phyloP scores from a whole-genome alignment of 106 monocot species.

The Amphibolis antarctica region DNA sequence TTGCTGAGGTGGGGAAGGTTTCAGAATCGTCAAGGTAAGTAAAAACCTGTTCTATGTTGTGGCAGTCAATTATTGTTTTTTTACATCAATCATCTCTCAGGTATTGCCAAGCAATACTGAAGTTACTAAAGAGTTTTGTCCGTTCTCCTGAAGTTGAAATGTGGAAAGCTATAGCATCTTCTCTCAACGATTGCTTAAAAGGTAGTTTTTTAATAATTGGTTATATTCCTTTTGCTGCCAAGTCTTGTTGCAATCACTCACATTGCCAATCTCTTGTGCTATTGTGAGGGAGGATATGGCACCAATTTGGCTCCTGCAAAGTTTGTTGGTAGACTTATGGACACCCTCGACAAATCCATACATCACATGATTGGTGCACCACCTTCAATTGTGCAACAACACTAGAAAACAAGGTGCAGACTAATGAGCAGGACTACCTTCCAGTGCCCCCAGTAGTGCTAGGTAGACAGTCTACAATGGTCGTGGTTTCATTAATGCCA shows the following conservation, averaged over 20 bases:
- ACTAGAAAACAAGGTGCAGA: slow-evolving; percentile 27
- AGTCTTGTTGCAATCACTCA: neutral
- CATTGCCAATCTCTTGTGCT: neutral
- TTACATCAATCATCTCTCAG: slow-evolving; percentile 15
- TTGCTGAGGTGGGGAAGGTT: slow-evolving; percentile 88
- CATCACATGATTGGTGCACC: slow-evolving; percentile 89
- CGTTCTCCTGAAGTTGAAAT: slow-evolving; percentile 77
- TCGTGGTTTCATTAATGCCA: slow-evolving; percentile 61
- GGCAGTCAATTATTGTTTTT: neutral
- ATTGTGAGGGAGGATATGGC: slow-evolving; percentile 60
- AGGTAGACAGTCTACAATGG: slow-evolving; percentile 58
- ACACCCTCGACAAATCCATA: slow-evolving; percentile 72
- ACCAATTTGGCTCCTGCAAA: slow-evolving; percentile 74
- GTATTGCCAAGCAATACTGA: slow-evolving; percentile 86
- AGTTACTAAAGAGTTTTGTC: slow-evolving; percentile 53
- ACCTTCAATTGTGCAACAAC: slow-evolving; percentile 49
- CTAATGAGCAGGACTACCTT: slow-evolving; percentile 23
- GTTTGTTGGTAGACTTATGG: slow-evolving; percentile 78
- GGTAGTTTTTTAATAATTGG: slow-evolving; percentile 18
- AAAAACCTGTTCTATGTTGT: neutral
- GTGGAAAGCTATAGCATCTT: slow-evolving; percentile 53
- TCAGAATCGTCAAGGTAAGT: slow-evolving; percentile 72
- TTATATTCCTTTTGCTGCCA: neutral
- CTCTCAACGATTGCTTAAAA: slow-evolving; percentile 90
- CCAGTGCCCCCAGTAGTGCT: slow-evolving; percentile 28